phyloP scores from a whole-genome alignment of 2,329 filamentous ascomycete genomes.

The Samsoniella hepiali region DNA sequence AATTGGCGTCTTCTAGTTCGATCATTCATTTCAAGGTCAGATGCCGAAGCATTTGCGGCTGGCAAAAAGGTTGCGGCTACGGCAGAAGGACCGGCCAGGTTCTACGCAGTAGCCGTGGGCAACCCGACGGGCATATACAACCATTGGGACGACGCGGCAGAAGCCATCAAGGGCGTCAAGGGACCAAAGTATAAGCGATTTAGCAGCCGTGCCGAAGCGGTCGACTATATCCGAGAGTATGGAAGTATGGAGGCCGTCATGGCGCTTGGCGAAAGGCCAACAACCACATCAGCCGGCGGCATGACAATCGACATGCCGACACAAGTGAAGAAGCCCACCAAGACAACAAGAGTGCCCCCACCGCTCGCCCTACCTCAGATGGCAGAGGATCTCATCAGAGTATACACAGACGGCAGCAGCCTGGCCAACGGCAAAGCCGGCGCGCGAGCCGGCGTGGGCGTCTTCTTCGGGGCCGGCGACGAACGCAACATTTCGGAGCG shows the following conservation, averaged over 20 bases:
- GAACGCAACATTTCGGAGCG: constrained; percentile 69
- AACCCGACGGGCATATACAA: constrained; percentile 56
- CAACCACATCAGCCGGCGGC: constrained; percentile 13
- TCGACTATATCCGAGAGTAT: constrained; percentile 64
- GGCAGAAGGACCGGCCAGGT: constrained; percentile 44
- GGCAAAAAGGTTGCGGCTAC: constrained; percentile 48
- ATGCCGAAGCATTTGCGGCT: constrained; percentile 75
- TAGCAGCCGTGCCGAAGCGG: constrained; percentile 65
- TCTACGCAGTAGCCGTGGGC: constrained; percentile 62
- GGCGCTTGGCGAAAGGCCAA: constrained; percentile 34
- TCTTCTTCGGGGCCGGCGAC: constrained; percentile 59
- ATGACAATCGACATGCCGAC: constrained; percentile 20
- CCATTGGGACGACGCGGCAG: constrained; percentile 65
- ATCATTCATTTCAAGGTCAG: constrained; percentile 68
- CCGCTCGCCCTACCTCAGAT: constrained; percentile 19
- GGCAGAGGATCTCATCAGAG: constrained; percentile 35
- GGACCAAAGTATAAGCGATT: constrained; percentile 70
- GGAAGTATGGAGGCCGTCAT: constrained; percentile 44
- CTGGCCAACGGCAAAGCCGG: constrained; percentile 54
- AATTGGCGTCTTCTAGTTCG: constrained; percentile 57
- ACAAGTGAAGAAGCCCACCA: constrained; percentile 19
- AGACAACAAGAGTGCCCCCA: constrained; percentile 20
- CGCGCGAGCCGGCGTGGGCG: constrained; percentile 59
- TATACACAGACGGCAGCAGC: constrained; percentile 64
- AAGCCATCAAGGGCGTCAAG: constrained; percentile 71